phyloP scores from a whole-genome alignment of 1,284 basidiomycete species.

The Dichomitus squalens region DNA sequence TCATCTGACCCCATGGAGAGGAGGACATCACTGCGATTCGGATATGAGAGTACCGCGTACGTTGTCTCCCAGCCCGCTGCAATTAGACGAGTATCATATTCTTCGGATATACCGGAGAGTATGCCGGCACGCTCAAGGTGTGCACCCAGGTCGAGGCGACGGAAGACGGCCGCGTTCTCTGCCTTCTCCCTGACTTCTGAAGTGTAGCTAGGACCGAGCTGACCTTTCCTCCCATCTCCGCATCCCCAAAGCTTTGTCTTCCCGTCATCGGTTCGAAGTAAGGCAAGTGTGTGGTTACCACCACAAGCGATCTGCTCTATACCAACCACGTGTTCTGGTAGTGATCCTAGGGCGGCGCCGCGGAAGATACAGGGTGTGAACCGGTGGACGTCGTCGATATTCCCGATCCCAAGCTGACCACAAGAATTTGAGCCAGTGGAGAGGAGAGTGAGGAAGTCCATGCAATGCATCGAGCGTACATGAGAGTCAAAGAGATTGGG shows the following conservation, averaged over 20 bases:
- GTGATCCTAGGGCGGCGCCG: constrained; percentile 17
- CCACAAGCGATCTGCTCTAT: constrained; percentile 56
- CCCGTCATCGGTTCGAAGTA: constrained; percentile 40
- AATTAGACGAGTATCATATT: constrained; percentile 46
- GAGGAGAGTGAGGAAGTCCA: constrained; percentile 21
- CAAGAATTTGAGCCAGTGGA: constrained; percentile 79
- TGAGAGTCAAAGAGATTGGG: background rate
- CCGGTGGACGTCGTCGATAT: constrained; percentile 56
- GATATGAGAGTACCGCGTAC: constrained; percentile 59
- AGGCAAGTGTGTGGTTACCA: constrained; percentile 66
- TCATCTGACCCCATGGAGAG: constrained; percentile 83
- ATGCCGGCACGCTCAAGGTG: constrained; percentile 32
- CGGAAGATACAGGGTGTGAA: constrained; percentile 54
- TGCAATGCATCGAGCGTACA: background rate
- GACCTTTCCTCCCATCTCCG: constrained; percentile 64
- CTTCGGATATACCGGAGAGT: constrained; percentile 5
- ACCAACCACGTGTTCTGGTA: constrained; percentile 25
- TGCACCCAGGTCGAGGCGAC: constrained; percentile 47
- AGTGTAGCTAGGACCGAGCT: constrained; percentile 50
- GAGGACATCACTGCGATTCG: constrained; percentile 56
- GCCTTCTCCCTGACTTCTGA: constrained; percentile 7
- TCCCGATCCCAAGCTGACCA: constrained; percentile 70
- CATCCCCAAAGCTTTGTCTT: constrained; percentile 63
- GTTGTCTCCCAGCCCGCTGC: constrained; percentile 84
- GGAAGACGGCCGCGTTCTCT: constrained; percentile 40